Conservation (phyloP, 1,284 basidiomycete genomes). For the Veloboletus limbatus region DNA sequence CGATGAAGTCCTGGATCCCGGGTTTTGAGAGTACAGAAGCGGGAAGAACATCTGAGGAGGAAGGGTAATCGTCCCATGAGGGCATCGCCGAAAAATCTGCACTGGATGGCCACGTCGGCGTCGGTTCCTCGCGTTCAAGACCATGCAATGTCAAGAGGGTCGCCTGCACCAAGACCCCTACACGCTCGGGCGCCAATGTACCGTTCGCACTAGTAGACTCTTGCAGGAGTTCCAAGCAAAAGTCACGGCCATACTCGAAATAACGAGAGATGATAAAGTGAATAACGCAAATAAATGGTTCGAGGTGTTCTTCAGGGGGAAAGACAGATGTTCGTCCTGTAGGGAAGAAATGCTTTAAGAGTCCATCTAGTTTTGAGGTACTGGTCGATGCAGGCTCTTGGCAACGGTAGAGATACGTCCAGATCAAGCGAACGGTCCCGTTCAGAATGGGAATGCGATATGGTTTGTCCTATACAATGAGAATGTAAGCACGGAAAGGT, state of each 20-base stretch:
- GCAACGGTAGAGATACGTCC: slow-evolving; percentile 95
- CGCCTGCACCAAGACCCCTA: slow-evolving; percentile 76
- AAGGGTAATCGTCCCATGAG: slow-evolving; percentile 64
- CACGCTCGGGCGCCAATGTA: slow-evolving; percentile 67
- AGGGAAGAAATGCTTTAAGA: slow-evolving; percentile 83
- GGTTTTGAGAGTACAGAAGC: slow-evolving; percentile 54
- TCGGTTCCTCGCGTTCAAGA: slow-evolving; percentile 68
- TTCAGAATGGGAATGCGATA: slow-evolving; percentile 77
- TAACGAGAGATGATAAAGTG: slow-evolving; percentile 86
- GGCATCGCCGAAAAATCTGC: slow-evolving; percentile 67
- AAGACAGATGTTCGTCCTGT: slow-evolving; percentile 60
- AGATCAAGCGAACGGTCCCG: slow-evolving; percentile 80
- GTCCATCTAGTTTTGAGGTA: slow-evolving; percentile 71
- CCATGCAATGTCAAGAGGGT: slow-evolving; percentile 70
- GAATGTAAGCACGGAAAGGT: neutral
- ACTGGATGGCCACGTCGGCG: slow-evolving; percentile 75
- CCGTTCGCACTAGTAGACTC: slow-evolving; percentile 51
- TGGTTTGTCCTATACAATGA: slow-evolving; percentile 64
- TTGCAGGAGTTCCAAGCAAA: slow-evolving; percentile 78
- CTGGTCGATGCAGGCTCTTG: slow-evolving; percentile 81
- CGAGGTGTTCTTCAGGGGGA: slow-evolving; percentile 74
- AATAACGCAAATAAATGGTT: slow-evolving; percentile 75
- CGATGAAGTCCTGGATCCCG: slow-evolving; percentile 76
- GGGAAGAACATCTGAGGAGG: slow-evolving; percentile 63
- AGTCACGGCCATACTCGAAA: slow-evolving; percentile 82